Conservation (phyloP, 345 rosid genomes). For the Ailanthus altissimus region DNA sequence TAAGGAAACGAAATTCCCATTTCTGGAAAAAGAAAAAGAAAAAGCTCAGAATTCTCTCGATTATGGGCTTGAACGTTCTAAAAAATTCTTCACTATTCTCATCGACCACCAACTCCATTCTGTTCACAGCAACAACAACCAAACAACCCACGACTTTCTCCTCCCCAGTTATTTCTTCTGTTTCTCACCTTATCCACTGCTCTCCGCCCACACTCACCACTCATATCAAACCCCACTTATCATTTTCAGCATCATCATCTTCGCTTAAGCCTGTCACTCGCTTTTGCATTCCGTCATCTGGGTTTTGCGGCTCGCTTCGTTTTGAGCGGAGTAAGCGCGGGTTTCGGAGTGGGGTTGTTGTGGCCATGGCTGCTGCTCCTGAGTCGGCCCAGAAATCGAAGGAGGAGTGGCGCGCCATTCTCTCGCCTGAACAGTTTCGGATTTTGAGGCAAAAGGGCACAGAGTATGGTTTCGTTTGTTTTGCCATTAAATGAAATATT, state of each 20-base stretch:
- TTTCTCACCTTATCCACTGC: conserved; percentile 3
- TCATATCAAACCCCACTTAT: conserved; percentile 1
- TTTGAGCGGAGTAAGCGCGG: conserved; percentile 32
- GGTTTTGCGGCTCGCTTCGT: conserved; percentile 21
- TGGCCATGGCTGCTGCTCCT: conserved; percentile 60
- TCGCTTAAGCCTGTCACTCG: conserved; percentile 17
- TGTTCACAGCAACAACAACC: conserved; percentile 20
- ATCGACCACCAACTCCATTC: conserved; percentile 23
- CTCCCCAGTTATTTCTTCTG: conserved; percentile 7
- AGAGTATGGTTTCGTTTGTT: conserved; percentile 46
- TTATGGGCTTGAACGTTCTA: conserved; percentile 46
- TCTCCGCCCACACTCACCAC: neutral
- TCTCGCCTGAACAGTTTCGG: conserved; percentile 83
- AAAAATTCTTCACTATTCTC: conserved; percentile 38
- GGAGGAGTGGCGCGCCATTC: conserved; percentile 87
- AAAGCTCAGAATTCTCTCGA: too few relatives aligned
- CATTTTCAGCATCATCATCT: conserved; percentile 5
- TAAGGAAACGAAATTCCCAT: too few relatives aligned
- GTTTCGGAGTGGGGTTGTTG: conserved; percentile 46
- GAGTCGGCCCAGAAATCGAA: conserved; percentile 73
- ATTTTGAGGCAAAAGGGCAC: conserved; percentile 87
- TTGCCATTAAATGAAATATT: neutral
- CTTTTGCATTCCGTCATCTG: conserved; percentile 28
- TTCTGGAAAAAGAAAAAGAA: too few relatives aligned
- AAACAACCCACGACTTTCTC: conserved; percentile 17